Conservation (phyloP, 23 red algal genomes). For the Gracilariopsis chorda region DNA sequence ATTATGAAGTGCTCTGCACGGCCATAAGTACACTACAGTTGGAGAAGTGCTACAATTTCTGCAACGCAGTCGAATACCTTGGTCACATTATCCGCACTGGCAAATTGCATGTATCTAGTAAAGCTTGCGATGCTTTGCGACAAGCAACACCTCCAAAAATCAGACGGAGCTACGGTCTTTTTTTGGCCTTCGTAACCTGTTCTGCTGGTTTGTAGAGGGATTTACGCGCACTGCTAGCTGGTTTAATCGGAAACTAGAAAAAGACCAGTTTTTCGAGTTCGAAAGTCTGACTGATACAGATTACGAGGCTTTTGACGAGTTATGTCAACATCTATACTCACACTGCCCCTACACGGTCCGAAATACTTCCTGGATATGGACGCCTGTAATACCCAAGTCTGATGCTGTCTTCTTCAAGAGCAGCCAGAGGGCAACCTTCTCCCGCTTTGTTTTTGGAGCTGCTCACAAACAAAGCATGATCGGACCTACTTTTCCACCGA, state of each 20-base stretch:
- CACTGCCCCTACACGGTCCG: too few species aligned
- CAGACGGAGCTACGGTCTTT: neutral
- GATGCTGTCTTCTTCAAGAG: slow-evolving; percentile 33
- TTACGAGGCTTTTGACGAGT: too few species aligned
- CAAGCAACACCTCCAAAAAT: neutral
- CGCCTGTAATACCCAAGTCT: too few species aligned
- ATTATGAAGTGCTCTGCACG: too few species aligned
- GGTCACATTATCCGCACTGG: slow-evolving; percentile 2
- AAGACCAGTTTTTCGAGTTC: too few species aligned
- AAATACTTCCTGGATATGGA: too few species aligned
- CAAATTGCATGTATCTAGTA: neutral
- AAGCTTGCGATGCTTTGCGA: neutral
- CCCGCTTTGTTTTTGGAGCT: slow-evolving; percentile 11
- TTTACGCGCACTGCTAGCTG: too few species aligned
- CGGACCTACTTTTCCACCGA: neutral
- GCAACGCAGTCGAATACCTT: neutral
- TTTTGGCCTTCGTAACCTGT: too few species aligned
- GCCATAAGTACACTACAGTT: neutral
- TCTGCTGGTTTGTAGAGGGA: too few species aligned
- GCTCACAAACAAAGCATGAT: neutral
- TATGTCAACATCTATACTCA: too few species aligned
- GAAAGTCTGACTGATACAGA: too few species aligned
- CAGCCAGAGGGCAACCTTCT: neutral
- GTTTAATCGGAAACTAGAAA: too few species aligned
- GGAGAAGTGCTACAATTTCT: slow-evolving; percentile 8